A percentile compares a stretch with the other conserved stretches of the same genome.
Conservation (phyloP, 1,284 basidiomycete genomes). For the Apiotrichum veenhuisii region DNA sequence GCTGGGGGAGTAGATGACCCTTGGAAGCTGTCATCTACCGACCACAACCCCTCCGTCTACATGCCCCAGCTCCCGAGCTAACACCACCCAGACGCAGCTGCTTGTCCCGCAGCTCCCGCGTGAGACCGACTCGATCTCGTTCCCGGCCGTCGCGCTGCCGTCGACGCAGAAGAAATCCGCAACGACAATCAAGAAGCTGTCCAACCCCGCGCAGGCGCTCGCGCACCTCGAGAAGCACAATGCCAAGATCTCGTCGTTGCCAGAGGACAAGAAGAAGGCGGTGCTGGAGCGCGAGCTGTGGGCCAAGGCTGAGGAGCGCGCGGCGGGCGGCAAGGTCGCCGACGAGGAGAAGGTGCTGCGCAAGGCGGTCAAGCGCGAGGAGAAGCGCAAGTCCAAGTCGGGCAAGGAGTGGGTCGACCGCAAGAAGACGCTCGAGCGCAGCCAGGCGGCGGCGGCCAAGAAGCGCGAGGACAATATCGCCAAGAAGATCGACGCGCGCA, state of each 20-base stretch:
- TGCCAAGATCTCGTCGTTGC: constrained; percentile 65
- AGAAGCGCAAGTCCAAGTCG: constrained; percentile 78
- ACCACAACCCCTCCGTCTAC: neutral
- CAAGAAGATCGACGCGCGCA: constrained; percentile 68
- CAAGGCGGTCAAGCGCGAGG: constrained; percentile 83
- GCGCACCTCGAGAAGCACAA: constrained; percentile 70
- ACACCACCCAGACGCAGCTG: constrained; percentile 59
- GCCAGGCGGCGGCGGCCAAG: constrained; percentile 77
- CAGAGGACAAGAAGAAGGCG: constrained; percentile 72
- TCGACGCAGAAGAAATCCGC: constrained; percentile 51
- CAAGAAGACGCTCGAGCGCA: constrained; percentile 66
- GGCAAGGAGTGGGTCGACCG: constrained; percentile 81
- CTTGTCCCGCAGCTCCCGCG: constrained; percentile 56
- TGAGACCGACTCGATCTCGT: constrained; percentile 59
- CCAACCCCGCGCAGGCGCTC: constrained; percentile 79
- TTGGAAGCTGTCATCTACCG: neutral
- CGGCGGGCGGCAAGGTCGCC: constrained; percentile 79
- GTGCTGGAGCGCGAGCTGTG: constrained; percentile 75
- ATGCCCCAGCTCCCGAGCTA: neutral
- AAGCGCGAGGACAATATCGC: constrained; percentile 86
- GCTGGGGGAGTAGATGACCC: neutral
- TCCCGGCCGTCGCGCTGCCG: constrained; percentile 59
- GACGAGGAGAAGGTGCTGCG: constrained; percentile 77
- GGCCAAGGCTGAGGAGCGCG: constrained; percentile 76
- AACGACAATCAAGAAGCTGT: constrained; percentile 56